Percentiles rank a stretch among this genome's conserved stretches.
Conservation (phyloP, 1,284 basidiomycete species). For the Cryptococcus floricola region DNA sequence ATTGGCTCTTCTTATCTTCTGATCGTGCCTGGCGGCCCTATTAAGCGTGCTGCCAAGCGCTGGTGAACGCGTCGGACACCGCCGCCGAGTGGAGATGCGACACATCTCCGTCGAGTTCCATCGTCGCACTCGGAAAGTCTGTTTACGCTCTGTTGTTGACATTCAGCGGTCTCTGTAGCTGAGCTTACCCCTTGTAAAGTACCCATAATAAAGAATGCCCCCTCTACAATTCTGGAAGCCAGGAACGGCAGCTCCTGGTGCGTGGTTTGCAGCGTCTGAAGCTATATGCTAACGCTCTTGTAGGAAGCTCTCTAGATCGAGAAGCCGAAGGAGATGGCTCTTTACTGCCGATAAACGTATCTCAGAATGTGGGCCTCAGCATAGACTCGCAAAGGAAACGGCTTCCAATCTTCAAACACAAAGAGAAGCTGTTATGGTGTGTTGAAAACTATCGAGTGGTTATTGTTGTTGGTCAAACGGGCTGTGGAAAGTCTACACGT, state of each 20-base stretch:
- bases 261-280: constrained; percentile 4
- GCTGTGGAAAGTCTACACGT: constrained; percentile 97
- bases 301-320: constrained; percentile 73
- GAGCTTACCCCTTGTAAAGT: background rate
- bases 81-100: too few species aligned
- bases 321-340: constrained; percentile 68
- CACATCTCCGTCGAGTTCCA: too few species aligned
- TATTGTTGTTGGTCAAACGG: constrained; percentile 89
- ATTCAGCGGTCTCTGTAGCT: background rate
- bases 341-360: constrained; percentile 60
- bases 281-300: background rate
- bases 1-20: too few species aligned
- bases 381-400: constrained; percentile 71
- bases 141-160: background rate
- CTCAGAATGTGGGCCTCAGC: constrained; percentile 48
- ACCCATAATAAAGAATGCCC: constrained; percentile 13
- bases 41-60: too few species aligned
- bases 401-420: constrained; percentile 83
- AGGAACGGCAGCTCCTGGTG: constrained; percentile 75
- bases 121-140: background rate
- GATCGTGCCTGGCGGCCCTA: too few species aligned
- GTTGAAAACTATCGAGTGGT: constrained; percentile 77
- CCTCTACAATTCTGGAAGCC: constrained; percentile 54
- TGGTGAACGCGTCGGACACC: too few species aligned
- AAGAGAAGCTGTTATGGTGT: constrained; percentile 76